These are phyloP conservation scores for Sporothrix luriei DNA, from an alignment of 2,329 filamentous ascomycete species.

Conservation along the genomic window DNA sequence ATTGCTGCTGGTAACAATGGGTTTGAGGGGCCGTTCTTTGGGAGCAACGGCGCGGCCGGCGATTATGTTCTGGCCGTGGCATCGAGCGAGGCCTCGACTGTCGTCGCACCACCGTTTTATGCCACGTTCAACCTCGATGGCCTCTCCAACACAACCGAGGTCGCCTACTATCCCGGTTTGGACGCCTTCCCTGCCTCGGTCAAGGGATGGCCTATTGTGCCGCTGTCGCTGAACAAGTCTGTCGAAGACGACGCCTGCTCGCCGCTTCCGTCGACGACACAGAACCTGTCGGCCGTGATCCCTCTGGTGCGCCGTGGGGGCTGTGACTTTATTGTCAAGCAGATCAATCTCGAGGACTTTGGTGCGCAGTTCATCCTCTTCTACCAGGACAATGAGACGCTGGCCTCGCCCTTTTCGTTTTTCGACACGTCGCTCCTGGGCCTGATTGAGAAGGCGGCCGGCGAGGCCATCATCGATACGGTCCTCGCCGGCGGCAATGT, in stretches of 20 bases:
- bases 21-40: slow-evolving; percentile 15
- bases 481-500: slow-evolving; percentile 41
- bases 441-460: slow-evolving; percentile 34
- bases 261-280: slow-evolving; percentile 44
- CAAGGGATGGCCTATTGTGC: slow-evolving; percentile 38
- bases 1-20: slow-evolving; percentile 56
- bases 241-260: slow-evolving; percentile 45
- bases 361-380: slow-evolving; percentile 42
- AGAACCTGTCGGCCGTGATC: slow-evolving; percentile 47
- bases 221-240: slow-evolving; percentile 37
- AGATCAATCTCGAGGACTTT: slow-evolving; percentile 41
- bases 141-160: slow-evolving; percentile 25
- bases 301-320: slow-evolving; percentile 47
- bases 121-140: slow-evolving; percentile 31
- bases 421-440: slow-evolving; percentile 19
- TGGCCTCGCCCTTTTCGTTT: slow-evolving; percentile 27
- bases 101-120: slow-evolving; percentile 34
- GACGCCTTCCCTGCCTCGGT: slow-evolving; percentile 32
- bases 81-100: slow-evolving; percentile 43
- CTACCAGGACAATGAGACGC: slow-evolving; percentile 40
- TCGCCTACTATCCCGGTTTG: slow-evolving; percentile 34
- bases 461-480: slow-evolving; percentile 42
- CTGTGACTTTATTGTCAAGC: slow-evolving; percentile 37
- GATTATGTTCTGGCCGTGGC: slow-evolving; percentile 50
- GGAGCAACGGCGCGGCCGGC: slow-evolving; percentile 42